Evolutionary conservation across 108 stramenopile species (phyloP).

Genomic region (Bacterosira constricta): DNA sequence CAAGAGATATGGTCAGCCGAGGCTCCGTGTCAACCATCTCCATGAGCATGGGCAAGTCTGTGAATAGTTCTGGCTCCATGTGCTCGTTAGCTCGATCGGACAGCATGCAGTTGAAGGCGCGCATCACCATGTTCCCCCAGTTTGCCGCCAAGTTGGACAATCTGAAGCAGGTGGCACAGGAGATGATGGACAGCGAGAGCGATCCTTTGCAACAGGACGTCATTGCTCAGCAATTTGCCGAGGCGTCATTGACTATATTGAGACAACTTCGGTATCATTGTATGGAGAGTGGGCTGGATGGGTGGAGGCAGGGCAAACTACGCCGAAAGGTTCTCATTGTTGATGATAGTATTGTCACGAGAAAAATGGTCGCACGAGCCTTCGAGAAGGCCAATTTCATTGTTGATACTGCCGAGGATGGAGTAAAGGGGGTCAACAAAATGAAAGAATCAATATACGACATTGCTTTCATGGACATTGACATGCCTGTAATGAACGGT

Average conservation of each 20-base stretch:
- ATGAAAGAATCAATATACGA: conserved; percentile 90
- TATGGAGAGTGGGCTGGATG: conserved; percentile 90
- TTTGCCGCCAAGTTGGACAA: conserved; percentile 80
- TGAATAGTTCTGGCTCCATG: conserved; percentile 7
- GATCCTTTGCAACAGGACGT: conserved; percentile 84
- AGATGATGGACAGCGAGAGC: conserved; percentile 81
- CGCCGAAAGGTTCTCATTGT: conserved; percentile 87
- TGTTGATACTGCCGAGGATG: conserved; percentile 90
- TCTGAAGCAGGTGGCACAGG: conserved; percentile 76
- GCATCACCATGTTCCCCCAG: conserved; percentile 86
- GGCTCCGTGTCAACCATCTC: conserved; percentile 32
- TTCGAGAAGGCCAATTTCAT: conserved; percentile 90
- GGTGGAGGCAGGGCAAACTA: conserved; percentile 87
- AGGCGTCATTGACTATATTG: conserved; percentile 86
- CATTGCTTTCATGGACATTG: conserved; percentile 96
- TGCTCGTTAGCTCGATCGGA: conserved; percentile 16
- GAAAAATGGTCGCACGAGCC: conserved; percentile 83
- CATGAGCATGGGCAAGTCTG: conserved; percentile 27
- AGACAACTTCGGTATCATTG: conserved; percentile 91
- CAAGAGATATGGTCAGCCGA: not conserved
- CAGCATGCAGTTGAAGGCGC: conserved; percentile 54
- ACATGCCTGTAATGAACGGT: conserved; percentile 96
- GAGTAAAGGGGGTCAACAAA: conserved; percentile 84
- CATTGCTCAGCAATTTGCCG: conserved; percentile 85
- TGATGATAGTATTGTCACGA: conserved; percentile 82